phyloP scores from a whole-genome alignment of 495 filamentous ascomycete species.

The Aspergillus diversus region DNA sequence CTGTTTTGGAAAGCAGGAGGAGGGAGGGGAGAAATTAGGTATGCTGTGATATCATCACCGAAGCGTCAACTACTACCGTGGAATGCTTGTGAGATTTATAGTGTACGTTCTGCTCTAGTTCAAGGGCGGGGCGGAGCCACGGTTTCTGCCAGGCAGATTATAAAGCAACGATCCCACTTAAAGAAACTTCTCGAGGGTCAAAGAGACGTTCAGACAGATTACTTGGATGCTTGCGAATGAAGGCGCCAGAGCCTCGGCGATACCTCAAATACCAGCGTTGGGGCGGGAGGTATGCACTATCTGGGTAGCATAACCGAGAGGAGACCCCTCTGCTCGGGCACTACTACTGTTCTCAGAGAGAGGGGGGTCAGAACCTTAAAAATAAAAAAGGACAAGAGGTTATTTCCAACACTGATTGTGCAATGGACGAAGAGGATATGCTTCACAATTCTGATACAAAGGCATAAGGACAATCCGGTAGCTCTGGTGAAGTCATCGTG shows the following conservation, averaged over 20 bases:
- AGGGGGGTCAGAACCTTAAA: too few relatives aligned
- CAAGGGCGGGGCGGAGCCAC: constrained; percentile 17
- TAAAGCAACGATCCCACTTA: constrained; percentile 20
- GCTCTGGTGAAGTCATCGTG: constrained; percentile 12
- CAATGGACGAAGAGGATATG: too few relatives aligned
- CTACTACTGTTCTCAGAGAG: not conserved
- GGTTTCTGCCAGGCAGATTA: constrained; percentile 13
- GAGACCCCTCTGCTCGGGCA: constrained; percentile 20
- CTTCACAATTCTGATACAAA: too few relatives aligned
- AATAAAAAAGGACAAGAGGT: too few relatives aligned
- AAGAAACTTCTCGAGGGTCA: constrained; percentile 17
- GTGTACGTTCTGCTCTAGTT: constrained; percentile 1
- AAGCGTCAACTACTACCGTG: not conserved
- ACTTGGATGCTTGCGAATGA: not conserved
- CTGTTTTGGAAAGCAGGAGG: constrained; percentile 1
- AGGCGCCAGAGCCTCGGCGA: not conserved
- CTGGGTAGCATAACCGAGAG: constrained; percentile 35
- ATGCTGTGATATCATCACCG: constrained; percentile 2
- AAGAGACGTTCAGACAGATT: not conserved
- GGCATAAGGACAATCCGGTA: too few relatives aligned
- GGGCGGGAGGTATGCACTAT: constrained; percentile 29
- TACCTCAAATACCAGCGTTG: not conserved
- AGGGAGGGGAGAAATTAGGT: constrained; percentile 1
- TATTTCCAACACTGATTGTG: too few relatives aligned
- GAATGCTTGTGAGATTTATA: constrained; percentile 19